These are phyloP conservation scores for Phytophthora cryptogea DNA, from an alignment of 352 stramenopile genomes.

Conservation along the genomic window DNA sequence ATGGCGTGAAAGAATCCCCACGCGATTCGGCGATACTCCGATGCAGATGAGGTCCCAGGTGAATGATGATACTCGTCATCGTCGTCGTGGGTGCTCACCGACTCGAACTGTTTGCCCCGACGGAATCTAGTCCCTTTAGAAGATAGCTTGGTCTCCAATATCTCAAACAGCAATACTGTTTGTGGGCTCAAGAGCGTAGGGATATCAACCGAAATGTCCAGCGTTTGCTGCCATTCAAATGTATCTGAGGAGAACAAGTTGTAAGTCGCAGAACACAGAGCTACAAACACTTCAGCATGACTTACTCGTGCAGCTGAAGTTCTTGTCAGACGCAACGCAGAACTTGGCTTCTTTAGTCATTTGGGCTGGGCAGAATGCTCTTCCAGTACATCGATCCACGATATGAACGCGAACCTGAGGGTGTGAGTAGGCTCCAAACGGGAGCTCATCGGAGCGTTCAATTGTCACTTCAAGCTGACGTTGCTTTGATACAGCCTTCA, in stretches of 20 bases:
- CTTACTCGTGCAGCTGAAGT: conserved; percentile 23
- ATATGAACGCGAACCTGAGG: conserved; percentile 55
- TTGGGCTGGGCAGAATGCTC: conserved; percentile 33
- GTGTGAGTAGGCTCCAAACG: conserved; percentile 46
- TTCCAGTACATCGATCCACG: conserved; percentile 56
- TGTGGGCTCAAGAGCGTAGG: conserved; percentile 42
- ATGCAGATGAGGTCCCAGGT: background rate
- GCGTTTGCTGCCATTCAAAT: conserved; percentile 60
- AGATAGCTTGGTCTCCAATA: conserved; percentile 42
- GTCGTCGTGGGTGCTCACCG: conserved; percentile 35
- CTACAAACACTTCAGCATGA: background rate
- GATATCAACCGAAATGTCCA: conserved; percentile 39
- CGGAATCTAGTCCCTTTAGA: conserved; percentile 22
- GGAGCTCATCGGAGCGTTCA: conserved; percentile 54
- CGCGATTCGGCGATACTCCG: conserved; percentile 39
- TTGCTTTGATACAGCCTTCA: conserved; percentile 19
- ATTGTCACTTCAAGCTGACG: conserved; percentile 44
- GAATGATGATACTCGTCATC: conserved; percentile 24
- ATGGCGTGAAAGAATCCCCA: conserved; percentile 73
- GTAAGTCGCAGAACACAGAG: background rate
- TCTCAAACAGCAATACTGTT: conserved; percentile 57
- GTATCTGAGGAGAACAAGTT: conserved; percentile 23
- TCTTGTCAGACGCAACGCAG: conserved; percentile 10
- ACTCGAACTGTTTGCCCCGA: conserved; percentile 30
- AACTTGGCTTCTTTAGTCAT: conserved; percentile 32